These are phyloP conservation scores for Xylariaceae sp. DNA, from an alignment of 2,329 filamentous ascomycete genomes.

Conservation along the genomic window DNA sequence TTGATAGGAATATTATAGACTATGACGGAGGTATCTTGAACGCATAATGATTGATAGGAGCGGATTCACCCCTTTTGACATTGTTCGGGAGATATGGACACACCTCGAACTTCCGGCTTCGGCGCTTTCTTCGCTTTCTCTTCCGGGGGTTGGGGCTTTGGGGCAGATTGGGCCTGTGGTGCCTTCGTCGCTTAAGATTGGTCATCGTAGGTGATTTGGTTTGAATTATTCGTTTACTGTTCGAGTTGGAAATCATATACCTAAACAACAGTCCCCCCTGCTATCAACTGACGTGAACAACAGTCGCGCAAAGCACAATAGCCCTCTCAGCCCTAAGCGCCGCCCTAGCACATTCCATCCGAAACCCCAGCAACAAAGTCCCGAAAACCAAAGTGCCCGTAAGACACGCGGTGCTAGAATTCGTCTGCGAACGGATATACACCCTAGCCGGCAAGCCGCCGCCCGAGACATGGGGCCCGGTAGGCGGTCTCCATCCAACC, in stretches of 20 bases:
- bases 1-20: no score
- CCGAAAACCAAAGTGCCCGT: slow-evolving; percentile 42
- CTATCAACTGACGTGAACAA: neutral
- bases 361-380: slow-evolving; percentile 11
- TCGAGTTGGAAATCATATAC: no score
- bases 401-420: slow-evolving; percentile 48
- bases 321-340: slow-evolving; percentile 48
- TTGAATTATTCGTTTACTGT: neutral
- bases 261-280: no score
- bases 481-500: slow-evolving; percentile 50
- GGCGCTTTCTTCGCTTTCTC: slow-evolving; percentile 17
- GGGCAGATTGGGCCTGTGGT: slow-evolving; percentile 36
- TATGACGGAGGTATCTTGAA: neutral
- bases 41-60: slow-evolving; percentile 8
- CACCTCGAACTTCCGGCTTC: slow-evolving; percentile 17
- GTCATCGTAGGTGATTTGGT: slow-evolving; percentile 27
- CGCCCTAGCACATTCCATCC: slow-evolving; percentile 41
- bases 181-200: slow-evolving; percentile 49
- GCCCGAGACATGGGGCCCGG: slow-evolving; percentile 36
- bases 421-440: slow-evolving; percentile 50
- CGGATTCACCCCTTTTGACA: slow-evolving; percentile 9
- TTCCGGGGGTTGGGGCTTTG: slow-evolving; percentile 5
- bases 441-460: slow-evolving; percentile 38
- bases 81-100: slow-evolving; percentile 21
- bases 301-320: slow-evolving; percentile 49